Evolutionary conservation across 352 stramenopile genomes (phyloP).

Genomic region (Pythium dissotocum): DNA sequence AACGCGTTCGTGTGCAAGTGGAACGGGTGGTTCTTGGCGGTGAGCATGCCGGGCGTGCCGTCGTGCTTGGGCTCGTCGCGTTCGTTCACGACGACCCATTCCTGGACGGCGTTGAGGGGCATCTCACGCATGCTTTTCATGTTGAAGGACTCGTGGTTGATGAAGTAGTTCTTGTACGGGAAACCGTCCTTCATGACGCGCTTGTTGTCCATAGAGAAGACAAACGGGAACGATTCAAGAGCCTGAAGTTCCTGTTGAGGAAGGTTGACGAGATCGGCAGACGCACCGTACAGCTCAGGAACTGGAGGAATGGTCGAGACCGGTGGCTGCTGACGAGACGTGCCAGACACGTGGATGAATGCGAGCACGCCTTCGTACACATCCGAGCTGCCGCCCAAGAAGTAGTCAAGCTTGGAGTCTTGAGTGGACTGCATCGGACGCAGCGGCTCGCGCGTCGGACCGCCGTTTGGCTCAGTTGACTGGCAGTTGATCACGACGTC

Average conservation of each 20-base stretch:
- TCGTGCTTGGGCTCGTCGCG: conserved; percentile 31
- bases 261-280: conserved; percentile 38
- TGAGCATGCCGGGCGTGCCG: conserved; percentile 28
- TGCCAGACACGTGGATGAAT: conserved; percentile 58
- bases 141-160: conserved; percentile 67
- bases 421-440: conserved; percentile 61
- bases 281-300: conserved; percentile 41
- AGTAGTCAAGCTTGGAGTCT: conserved; percentile 37
- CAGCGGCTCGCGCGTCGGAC: conserved; percentile 32
- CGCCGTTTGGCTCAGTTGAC: conserved; percentile 26
- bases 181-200: conserved; percentile 53
- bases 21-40: conserved; percentile 80
- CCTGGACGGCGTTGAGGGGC: conserved; percentile 54
- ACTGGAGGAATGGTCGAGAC: conserved; percentile 38
- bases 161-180: conserved; percentile 72
- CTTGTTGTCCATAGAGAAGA: conserved; percentile 54
- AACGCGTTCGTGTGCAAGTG: conserved; percentile 87
- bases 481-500: conserved; percentile 67
- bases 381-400: conserved; percentile 58
- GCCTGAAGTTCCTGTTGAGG: conserved; percentile 33
- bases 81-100: conserved; percentile 76
- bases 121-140: conserved; percentile 51
- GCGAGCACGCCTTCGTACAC: conserved; percentile 58
- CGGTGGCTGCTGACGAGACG: conserved; percentile 31
- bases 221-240: conserved; percentile 45